These are phyloP conservation scores for Athelia sp. DNA, from an alignment of 1,284 basidiomycete species.

Conservation along the genomic window DNA sequence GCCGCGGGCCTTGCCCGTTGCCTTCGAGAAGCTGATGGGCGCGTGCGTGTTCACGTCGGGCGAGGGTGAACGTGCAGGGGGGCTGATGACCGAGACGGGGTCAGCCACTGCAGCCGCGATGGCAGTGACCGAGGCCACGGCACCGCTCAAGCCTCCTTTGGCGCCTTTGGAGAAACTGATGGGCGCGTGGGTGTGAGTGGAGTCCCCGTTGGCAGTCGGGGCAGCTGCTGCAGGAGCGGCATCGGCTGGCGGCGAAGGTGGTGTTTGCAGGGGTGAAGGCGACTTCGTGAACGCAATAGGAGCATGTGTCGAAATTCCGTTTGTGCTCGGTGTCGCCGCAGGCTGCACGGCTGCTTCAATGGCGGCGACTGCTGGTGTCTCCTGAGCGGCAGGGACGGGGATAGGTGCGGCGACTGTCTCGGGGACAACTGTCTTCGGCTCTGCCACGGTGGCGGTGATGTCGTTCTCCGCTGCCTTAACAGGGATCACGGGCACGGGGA, in stretches of 20 bases:
- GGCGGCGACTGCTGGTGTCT: slow-evolving; percentile 1
- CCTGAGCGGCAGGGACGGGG: neutral
- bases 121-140: too few relatives aligned
- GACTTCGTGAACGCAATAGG: neutral
- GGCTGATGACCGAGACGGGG: too few relatives aligned
- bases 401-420: slow-evolving; percentile 1
- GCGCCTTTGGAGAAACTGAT: too few relatives aligned
- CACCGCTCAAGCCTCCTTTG: too few relatives aligned
- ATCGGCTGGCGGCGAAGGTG: neutral
- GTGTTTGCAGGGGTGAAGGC: neutral
- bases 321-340: slow-evolving; percentile 7
- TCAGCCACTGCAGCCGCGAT: too few relatives aligned
- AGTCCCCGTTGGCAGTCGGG: too few relatives aligned
- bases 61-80: too few relatives aligned
- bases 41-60: too few relatives aligned
- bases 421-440: slow-evolving; percentile 5
- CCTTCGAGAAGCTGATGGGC: too few relatives aligned
- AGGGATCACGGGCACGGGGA: slow-evolving; percentile 31
- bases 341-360: neutral
- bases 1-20: too few relatives aligned
- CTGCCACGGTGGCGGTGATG: slow-evolving; percentile 17
- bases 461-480: slow-evolving; percentile 30
- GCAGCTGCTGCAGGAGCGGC: too few relatives aligned
- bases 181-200: too few relatives aligned
- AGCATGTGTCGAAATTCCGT: slow-evolving; percentile 13